These are phyloP conservation scores for Tetrapisispora phaffii DNA, from an alignment of 805 yeast species.

Conservation along the genomic window DNA sequence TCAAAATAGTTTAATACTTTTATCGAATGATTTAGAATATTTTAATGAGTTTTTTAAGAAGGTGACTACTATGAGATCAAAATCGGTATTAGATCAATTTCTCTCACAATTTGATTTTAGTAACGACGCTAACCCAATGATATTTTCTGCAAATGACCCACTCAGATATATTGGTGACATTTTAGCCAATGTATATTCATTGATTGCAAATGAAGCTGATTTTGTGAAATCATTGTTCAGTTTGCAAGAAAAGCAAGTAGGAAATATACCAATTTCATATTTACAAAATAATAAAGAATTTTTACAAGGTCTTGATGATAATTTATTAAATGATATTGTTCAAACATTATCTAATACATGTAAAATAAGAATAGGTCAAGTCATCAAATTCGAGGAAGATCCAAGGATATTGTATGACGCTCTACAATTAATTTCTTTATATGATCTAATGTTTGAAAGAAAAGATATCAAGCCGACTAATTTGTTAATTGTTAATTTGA, in stretches of 20 bases:
- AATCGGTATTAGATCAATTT: conserved; percentile 57
- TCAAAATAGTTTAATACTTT: conserved; percentile 27
- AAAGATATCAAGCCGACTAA: conserved; percentile 30
- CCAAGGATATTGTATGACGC: conserved; percentile 48
- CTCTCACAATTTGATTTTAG: conserved; percentile 39
- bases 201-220: conserved; percentile 82
- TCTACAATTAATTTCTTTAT: conserved; percentile 54
- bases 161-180: conserved; percentile 76
- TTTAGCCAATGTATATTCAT: conserved; percentile 76
- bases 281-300: conserved; percentile 19
- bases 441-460: conserved; percentile 51
- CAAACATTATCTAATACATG: conserved; percentile 36
- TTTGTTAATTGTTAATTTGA: conserved; percentile 15
- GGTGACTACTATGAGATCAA: conserved; percentile 62
- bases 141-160: conserved; percentile 68
- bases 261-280: conserved; percentile 11
- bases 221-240: conserved; percentile 54
- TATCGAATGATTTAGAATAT: conserved; percentile 36
- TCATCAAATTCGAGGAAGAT: conserved; percentile 54
- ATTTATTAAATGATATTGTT: conserved; percentile 25
- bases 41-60: conserved; percentile 52
- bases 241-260: conserved; percentile 20
- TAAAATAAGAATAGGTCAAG: conserved; percentile 59
- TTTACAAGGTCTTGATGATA: conserved; percentile 20
- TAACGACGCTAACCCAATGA: conserved; percentile 38